A percentile compares a stretch with the other conserved stretches of the same genome.
These are phyloP conservation scores for Immersiella caudata DNA, from an alignment of 495 filamentous ascomycete species.

Conservation along the genomic window DNA sequence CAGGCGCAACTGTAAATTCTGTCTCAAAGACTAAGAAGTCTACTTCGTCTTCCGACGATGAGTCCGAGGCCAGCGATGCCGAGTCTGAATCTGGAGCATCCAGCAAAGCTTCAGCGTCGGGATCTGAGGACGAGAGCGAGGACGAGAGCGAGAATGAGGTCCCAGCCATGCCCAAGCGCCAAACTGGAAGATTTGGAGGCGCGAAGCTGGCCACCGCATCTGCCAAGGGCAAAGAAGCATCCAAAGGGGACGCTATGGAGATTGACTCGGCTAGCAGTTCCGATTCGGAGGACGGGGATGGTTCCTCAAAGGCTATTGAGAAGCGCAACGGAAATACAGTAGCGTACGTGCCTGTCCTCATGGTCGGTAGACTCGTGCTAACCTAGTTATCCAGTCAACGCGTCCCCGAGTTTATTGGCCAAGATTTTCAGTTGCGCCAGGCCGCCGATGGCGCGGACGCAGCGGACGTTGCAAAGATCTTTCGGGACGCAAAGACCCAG, in stretches of 20 bases:
- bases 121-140: constrained; percentile 31
- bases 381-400: constrained; percentile 21
- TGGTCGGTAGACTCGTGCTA: constrained; percentile 12
- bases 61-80: not conserved
- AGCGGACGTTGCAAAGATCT: constrained; percentile 41
- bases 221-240: constrained; percentile 23
- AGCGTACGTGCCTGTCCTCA: constrained; percentile 23
- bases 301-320: constrained; percentile 28
- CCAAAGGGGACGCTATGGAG: constrained; percentile 31
- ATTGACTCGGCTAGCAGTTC: not conserved
- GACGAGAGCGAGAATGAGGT: constrained; percentile 35
- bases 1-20: not conserved
- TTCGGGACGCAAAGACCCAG: constrained; percentile 46
- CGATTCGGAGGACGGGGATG: constrained; percentile 35
- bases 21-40: constrained; percentile 13
- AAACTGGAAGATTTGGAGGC: not conserved
- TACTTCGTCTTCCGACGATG: not conserved
- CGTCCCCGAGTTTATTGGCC: constrained; percentile 30
- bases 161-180: constrained; percentile 1
- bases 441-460: constrained; percentile 37
- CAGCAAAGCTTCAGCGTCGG: constrained; percentile 21
- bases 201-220: constrained; percentile 1
- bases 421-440: constrained; percentile 38
- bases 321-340: constrained; percentile 32
- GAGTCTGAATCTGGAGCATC: constrained; percentile 9